phyloP scores from a whole-genome alignment of 2,329 filamentous ascomycete species.

The Aspergillus ibericus region DNA sequence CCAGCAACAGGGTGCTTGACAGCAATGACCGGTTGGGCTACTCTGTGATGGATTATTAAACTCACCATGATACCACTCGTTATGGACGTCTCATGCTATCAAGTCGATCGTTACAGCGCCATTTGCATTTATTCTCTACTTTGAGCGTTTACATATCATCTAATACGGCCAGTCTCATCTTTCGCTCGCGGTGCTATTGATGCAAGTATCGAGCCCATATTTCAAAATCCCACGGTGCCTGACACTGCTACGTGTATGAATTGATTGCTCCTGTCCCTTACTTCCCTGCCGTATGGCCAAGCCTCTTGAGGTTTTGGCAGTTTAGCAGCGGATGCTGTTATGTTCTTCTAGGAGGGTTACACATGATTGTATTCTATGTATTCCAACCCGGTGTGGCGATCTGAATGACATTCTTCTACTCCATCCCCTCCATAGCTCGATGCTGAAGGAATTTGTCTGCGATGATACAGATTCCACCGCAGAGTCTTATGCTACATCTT shows the following conservation, averaged over 20 bases:
- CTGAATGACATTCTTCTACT: not conserved
- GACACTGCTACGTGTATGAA: not conserved
- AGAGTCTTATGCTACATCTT: too few relatives aligned
- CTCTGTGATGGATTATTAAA: slow-evolving; percentile 37
- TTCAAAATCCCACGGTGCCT: not conserved
- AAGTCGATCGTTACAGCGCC: not conserved
- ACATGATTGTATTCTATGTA: not conserved
- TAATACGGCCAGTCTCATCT: not conserved
- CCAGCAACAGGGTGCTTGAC: slow-evolving; percentile 40
- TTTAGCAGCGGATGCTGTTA: not conserved
- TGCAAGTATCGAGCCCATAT: not conserved
- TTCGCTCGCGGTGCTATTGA: not conserved
- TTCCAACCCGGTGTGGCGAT: not conserved
- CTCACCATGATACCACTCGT: slow-evolving; percentile 12
- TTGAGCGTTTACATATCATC: slow-evolving; percentile 3
- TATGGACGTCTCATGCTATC: not conserved
- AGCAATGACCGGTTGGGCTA: slow-evolving; percentile 45
- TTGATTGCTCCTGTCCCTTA: not conserved
- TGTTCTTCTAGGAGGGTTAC: not conserved
- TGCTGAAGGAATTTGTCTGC: too few relatives aligned
- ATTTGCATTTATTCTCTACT: slow-evolving; percentile 1
- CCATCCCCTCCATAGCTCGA: not conserved
- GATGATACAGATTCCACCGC: too few relatives aligned
- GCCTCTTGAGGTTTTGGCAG: not conserved
- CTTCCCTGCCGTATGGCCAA: not conserved